A percentile compares a stretch with the other conserved stretches of the same genome.
Conservation (phyloP, 805 yeast species). For the Vanderwaltozyma tropicalis region DNA sequence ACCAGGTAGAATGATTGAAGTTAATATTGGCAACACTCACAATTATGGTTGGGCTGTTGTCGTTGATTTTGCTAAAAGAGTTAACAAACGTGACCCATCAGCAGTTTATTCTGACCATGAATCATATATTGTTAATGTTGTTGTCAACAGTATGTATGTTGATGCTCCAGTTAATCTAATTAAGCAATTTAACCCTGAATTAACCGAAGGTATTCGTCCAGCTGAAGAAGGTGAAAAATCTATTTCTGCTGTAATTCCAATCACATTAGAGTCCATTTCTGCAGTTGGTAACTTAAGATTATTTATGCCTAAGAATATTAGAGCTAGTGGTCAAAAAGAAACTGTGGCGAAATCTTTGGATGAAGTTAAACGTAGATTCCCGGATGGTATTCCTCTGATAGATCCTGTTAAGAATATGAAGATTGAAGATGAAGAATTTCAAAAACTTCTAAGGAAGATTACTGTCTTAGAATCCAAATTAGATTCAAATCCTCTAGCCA, state of each 20-base stretch:
- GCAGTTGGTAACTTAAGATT: slow-evolving; percentile 73
- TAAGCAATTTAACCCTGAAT: slow-evolving; percentile 64
- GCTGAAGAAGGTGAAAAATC: slow-evolving; percentile 61
- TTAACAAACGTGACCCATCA: slow-evolving; percentile 46
- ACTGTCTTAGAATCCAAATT: slow-evolving; percentile 74
- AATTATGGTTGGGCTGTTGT: slow-evolving; percentile 98
- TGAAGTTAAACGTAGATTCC: slow-evolving; percentile 75
- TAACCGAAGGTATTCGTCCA: slow-evolving; percentile 86
- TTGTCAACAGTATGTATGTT: slow-evolving; percentile 64
- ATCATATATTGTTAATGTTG: slow-evolving; percentile 76
- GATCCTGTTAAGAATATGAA: slow-evolving; percentile 92
- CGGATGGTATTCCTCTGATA: slow-evolving; percentile 82
- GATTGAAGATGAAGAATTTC: slow-evolving; percentile 73
- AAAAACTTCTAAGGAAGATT: slow-evolving; percentile 58
- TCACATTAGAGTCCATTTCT: slow-evolving; percentile 67
- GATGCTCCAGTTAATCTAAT: slow-evolving; percentile 80
- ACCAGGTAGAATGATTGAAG: slow-evolving; percentile 74
- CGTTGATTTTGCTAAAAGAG: slow-evolving; percentile 62
- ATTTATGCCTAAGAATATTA: slow-evolving; percentile 66
- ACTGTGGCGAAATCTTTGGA: slow-evolving; percentile 57
- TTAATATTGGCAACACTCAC: slow-evolving; percentile 41
- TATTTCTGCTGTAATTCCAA: slow-evolving; percentile 70
- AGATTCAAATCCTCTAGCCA: slow-evolving; percentile 55
- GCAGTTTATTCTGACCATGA: slow-evolving; percentile 73
- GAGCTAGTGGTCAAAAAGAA: slow-evolving; percentile 50